These are phyloP conservation scores for Cyberlindnera suaveolens DNA, from an alignment of 805 yeast species.

Conservation along the genomic window DNA sequence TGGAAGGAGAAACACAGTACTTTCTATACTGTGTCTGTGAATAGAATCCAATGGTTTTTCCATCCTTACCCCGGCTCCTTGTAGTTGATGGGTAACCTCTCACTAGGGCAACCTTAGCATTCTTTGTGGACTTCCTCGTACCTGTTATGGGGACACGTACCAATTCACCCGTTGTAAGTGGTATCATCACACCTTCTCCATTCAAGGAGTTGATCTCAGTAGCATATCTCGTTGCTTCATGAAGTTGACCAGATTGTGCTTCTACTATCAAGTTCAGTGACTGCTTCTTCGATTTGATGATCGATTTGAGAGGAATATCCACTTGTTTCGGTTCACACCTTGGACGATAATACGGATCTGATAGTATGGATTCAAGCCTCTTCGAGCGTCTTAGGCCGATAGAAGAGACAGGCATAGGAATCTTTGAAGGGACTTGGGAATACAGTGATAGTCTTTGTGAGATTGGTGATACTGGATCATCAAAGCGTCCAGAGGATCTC, in stretches of 20 bases:
- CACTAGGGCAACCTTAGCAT: conserved; percentile 14
- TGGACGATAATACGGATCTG: neutral
- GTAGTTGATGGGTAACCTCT: conserved; percentile 8
- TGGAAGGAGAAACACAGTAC: conserved; percentile 12
- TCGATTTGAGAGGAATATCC: conserved; percentile 8
- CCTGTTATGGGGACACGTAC: conserved; percentile 46
- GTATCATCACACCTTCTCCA: conserved; percentile 57
- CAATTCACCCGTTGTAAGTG: conserved; percentile 48
- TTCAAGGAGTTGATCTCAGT: conserved; percentile 61
- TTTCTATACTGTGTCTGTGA: conserved; percentile 14
- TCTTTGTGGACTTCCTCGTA: conserved; percentile 12
- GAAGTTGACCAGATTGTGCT: conserved; percentile 51
- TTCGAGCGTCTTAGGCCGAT: conserved; percentile 19
- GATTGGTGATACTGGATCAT: conserved; percentile 10
- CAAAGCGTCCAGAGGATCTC: neutral
- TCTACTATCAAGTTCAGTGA: conserved; percentile 46
- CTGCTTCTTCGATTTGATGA: conserved; percentile 7
- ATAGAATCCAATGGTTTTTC: conserved; percentile 17
- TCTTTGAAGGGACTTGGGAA: conserved; percentile 13
- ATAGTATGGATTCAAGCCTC: conserved; percentile 9
- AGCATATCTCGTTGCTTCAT: conserved; percentile 64
- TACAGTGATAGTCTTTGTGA: conserved; percentile 5
- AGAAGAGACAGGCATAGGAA: conserved; percentile 14
- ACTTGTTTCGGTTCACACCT: conserved; percentile 17
- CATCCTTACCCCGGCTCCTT: neutral